Percentiles rank a stretch among this genome's conserved stretches.
Conservation (phyloP, 805 yeast species). For the Metschnikowia colocasiae region DNA sequence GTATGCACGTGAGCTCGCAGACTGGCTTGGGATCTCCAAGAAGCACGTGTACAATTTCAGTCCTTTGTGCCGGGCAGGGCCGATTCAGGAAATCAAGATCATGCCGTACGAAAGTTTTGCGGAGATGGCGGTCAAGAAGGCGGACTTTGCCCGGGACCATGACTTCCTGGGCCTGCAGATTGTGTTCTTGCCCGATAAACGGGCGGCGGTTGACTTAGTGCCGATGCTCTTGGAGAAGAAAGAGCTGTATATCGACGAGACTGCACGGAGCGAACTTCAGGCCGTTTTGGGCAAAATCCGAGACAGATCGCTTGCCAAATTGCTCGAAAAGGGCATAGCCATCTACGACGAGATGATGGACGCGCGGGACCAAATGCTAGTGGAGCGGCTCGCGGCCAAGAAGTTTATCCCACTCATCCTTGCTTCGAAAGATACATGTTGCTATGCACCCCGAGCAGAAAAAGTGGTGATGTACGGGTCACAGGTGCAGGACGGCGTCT, state of each 20-base stretch:
- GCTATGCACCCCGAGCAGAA: slow-evolving; percentile 48
- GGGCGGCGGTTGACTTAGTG: slow-evolving; percentile 12
- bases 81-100: slow-evolving; percentile 55
- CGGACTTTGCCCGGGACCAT: slow-evolving; percentile 5
- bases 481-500: slow-evolving; percentile 50
- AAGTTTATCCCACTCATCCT: slow-evolving; percentile 55
- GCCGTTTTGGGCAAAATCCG: slow-evolving; percentile 1
- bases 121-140: background rate
- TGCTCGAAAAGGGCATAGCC: slow-evolving; percentile 58
- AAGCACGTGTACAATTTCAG: slow-evolving; percentile 64
- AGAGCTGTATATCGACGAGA: background rate
- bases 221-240: slow-evolving; percentile 5
- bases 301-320: slow-evolving; percentile 8
- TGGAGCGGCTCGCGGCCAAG: slow-evolving; percentile 49
- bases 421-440: slow-evolving; percentile 56
- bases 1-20: slow-evolving; percentile 72
- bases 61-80: slow-evolving; percentile 54
- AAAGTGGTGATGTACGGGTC: slow-evolving; percentile 69
- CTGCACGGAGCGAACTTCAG: background rate
- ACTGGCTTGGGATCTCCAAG: slow-evolving; percentile 78
- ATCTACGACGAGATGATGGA: slow-evolving; percentile 56
- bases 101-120: slow-evolving; percentile 28
- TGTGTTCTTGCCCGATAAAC: slow-evolving; percentile 58
- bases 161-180: background rate
- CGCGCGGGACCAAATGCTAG: slow-evolving; percentile 47